Conservation (phyloP, 768 basidiomycete species). For the Suillus americanus region DNA sequence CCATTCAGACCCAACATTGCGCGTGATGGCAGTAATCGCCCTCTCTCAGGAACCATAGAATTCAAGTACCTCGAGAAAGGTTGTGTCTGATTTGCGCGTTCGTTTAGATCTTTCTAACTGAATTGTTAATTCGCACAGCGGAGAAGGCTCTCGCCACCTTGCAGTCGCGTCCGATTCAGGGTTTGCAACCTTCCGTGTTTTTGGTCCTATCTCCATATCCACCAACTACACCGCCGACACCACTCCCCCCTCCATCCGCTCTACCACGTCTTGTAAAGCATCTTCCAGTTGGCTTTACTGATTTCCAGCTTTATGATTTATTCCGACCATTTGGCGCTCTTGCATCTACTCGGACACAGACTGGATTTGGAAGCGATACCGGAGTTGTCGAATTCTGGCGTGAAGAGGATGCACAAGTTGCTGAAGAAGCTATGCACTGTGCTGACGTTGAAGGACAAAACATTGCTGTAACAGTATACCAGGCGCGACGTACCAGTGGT, state of each 20-base stretch:
- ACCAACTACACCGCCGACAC: constrained; percentile 71
- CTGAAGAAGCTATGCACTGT: constrained; percentile 82
- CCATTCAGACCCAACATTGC: constrained; percentile 79
- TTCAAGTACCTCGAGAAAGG: constrained; percentile 83
- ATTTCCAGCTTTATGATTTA: constrained; percentile 78
- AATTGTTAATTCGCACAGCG: constrained; percentile 43
- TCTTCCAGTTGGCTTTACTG: constrained; percentile 65
- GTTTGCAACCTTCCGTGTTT: constrained; percentile 53
- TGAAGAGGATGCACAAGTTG: constrained; percentile 78
- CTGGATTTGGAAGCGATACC: constrained; percentile 74
- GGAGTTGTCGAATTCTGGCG: constrained; percentile 86
- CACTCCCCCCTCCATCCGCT: constrained; percentile 74
- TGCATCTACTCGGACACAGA: constrained; percentile 71
- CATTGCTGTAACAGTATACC: constrained; percentile 80
- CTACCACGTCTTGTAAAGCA: constrained; percentile 83
- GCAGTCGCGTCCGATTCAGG: constrained; percentile 71
- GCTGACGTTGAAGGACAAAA: constrained; percentile 82
- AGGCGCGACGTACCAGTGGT: constrained; percentile 58
- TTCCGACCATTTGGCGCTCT: constrained; percentile 85
- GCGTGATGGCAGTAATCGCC: constrained; percentile 53
- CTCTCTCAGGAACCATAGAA: constrained; percentile 74
- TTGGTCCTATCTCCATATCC: constrained; percentile 83
- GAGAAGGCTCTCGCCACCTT: constrained; percentile 88
- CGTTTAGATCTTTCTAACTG: constrained; percentile 8
- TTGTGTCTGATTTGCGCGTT: constrained; percentile 34